Base-by-base conservation (phyloP, 768 basidiomycete genomes). In the Dentipellis sp. region DNA sequence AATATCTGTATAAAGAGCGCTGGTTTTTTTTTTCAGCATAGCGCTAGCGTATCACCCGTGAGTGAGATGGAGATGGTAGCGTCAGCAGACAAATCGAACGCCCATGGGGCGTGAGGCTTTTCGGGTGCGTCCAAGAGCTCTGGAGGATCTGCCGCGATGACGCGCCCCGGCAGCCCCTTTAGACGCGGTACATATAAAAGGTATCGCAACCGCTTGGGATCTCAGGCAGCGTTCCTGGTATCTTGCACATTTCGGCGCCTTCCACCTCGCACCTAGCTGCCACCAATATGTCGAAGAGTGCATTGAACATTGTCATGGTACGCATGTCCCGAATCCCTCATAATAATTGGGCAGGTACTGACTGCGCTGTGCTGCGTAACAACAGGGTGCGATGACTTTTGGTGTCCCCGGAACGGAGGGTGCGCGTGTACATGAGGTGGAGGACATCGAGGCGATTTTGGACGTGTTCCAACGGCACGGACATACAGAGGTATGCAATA, bases 381-480 rank as follows among this genome's bases (percentile, higher is more conserved):
- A 17, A 23, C 49, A 79, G 78, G 79, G 79, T 23, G 74, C 78
- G 35, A 78, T 78, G 78, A 79, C 78, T 5, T 80, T 81, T 59
- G 78, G 80, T n/a, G 72, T 69, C 22, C 64, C 67, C 12, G 79
- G 79, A 5, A 72, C 70, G 49, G 74, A 76, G 38, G 75, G 68
- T 23, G 76, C 78, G 4, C 70, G 80, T 8, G 78, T 82, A 1
- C 72, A 78, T 58, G 71, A 75, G 50, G 45, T 78, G 54, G 71
- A 76, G 52, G 75, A 77, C 36, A 72, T 80, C 38, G 74, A 77
- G 52, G 74, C 72, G 1, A 78, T 82, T 55, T 65, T 85, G 55
- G 80, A 83, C 58, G 68, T 73, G 23, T 81, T 84, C 64, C 69
- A 72, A 34, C 65, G 69, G 4, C 79, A 80, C 61, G 83, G 84